phyloP scores from a whole-genome alignment of 1,139 yeast species.

The Schwanniomyces etchellsii region DNA sequence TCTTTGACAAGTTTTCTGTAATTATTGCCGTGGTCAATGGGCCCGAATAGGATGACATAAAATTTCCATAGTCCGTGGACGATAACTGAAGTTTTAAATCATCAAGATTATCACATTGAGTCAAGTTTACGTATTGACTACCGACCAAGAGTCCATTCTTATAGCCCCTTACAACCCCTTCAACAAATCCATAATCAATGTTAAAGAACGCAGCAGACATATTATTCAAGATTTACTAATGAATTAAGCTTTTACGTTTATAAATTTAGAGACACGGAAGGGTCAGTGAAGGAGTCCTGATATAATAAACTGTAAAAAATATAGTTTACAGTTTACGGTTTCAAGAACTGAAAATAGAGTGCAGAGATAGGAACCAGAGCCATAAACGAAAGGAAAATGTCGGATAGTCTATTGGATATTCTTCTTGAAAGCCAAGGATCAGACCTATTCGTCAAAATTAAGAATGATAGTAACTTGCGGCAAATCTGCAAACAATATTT shows the following conservation, averaged over 20 bases:
- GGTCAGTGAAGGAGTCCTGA: no score
- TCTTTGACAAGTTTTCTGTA: slow-evolving; percentile 71
- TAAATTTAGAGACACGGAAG: no score
- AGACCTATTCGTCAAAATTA: slow-evolving; percentile 7
- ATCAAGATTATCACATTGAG: slow-evolving; percentile 93
- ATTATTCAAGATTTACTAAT: no score
- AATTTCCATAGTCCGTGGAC: slow-evolving; percentile 93
- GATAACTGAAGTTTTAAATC: slow-evolving; percentile 91
- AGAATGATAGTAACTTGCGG: slow-evolving; percentile 9
- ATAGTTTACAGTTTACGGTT: neutral
- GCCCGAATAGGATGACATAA: slow-evolving; percentile 74
- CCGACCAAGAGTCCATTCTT: slow-evolving; percentile 73
- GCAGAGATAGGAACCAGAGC: no score
- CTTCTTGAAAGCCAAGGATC: slow-evolving; percentile 17
- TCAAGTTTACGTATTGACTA: slow-evolving; percentile 81
- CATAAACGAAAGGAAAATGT: no score
- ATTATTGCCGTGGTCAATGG: slow-evolving; percentile 79
- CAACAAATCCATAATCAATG: slow-evolving; percentile 83
- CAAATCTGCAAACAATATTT: slow-evolving; percentile 15
- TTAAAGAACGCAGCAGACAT: slow-evolving; percentile 92
- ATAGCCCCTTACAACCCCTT: slow-evolving; percentile 93
- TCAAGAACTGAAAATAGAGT: neutral
- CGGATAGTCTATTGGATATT: slow-evolving; percentile 18
- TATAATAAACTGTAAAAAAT: neutral
- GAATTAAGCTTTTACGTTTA: no score